A percentile compares a stretch with the other conserved stretches of the same genome.
phyloP scores from a whole-genome alignment of 371 early-diverging fungal genomes.

The Apophysomyces variabilis region DNA sequence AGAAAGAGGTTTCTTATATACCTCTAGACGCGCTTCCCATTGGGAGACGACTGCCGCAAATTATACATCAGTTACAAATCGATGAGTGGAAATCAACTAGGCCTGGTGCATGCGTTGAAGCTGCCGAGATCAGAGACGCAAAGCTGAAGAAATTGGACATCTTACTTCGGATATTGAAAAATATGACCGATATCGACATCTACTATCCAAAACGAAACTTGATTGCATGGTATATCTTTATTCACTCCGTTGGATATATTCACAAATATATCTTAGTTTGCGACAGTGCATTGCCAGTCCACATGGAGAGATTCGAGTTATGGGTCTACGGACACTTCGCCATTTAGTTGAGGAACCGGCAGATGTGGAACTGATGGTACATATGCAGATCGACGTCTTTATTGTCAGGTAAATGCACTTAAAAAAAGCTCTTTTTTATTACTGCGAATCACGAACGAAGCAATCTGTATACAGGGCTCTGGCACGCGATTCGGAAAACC shows the following conservation, averaged over 20 bases:
- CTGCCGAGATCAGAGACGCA: constrained; percentile 33
- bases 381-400: constrained; percentile 66
- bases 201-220: constrained; percentile 42
- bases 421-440: background rate
- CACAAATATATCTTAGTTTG: constrained; percentile 35
- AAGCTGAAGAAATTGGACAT: constrained; percentile 43
- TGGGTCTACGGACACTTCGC: constrained; percentile 60
- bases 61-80: constrained; percentile 35
- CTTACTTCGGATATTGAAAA: constrained; percentile 48
- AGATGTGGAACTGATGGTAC: constrained; percentile 51
- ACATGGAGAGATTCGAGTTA: constrained; percentile 53
- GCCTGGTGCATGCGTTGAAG: constrained; percentile 16
- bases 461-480: constrained; percentile 50
- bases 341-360: constrained; percentile 54
- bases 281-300: constrained; percentile 61
- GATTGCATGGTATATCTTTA: constrained; percentile 34
- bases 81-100: constrained; percentile 44
- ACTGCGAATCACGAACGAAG: too few relatives aligned
- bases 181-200: constrained; percentile 42
- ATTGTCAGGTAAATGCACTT: constrained; percentile 53
- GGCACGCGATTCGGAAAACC: constrained; percentile 60
- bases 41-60: constrained; percentile 38
- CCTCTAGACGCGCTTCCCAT: constrained; percentile 45
- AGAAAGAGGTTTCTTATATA: constrained; percentile 1
- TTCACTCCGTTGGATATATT: background rate